Conservation (phyloP, 2,329 filamentous ascomycete genomes). For the Nigrospora oryzae region DNA sequence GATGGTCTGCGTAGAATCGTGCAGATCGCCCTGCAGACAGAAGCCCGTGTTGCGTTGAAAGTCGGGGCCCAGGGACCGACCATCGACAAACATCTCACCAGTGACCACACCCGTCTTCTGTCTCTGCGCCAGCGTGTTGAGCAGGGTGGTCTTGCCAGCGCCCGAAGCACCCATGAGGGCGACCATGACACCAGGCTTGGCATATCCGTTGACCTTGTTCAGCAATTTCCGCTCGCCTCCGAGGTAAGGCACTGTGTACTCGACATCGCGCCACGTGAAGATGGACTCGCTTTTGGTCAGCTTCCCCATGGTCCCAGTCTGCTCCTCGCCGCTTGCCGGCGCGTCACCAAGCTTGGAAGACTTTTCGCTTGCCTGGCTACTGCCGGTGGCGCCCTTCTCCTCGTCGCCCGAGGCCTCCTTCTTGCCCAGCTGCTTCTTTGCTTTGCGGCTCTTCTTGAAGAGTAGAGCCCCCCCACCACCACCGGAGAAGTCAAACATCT, state of each 20-base stretch:
- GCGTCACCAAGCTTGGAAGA: slow-evolving; percentile 10
- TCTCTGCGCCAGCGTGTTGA: slow-evolving; percentile 58
- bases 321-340: slow-evolving; percentile 9
- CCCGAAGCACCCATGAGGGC: slow-evolving; percentile 57
- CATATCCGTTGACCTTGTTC: slow-evolving; percentile 49
- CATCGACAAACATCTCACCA: slow-evolving; percentile 69
- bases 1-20: slow-evolving; percentile 59
- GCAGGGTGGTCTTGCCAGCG: slow-evolving; percentile 53
- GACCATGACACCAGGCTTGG: slow-evolving; percentile 56
- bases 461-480: slow-evolving; percentile 60
- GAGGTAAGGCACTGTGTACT: slow-evolving; percentile 28
- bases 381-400: slow-evolving; percentile 39
- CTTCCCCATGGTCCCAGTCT: slow-evolving; percentile 13
- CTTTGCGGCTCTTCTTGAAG: slow-evolving; percentile 60
- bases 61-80: slow-evolving; percentile 47
- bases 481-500: slow-evolving; percentile 54
- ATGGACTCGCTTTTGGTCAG: slow-evolving; percentile 1
- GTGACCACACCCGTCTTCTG: slow-evolving; percentile 40
- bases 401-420: slow-evolving; percentile 39
- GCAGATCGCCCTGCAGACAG: slow-evolving; percentile 65
- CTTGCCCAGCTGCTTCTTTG: slow-evolving; percentile 43
- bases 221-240: slow-evolving; percentile 47
- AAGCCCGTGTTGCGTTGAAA: slow-evolving; percentile 66
- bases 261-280: slow-evolving; percentile 4
- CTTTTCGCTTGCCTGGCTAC: slow-evolving; percentile 14